Conservation (phyloP, 2,329 filamentous ascomycete genomes). For the Paecilomyces dactylethromorphus region DNA sequence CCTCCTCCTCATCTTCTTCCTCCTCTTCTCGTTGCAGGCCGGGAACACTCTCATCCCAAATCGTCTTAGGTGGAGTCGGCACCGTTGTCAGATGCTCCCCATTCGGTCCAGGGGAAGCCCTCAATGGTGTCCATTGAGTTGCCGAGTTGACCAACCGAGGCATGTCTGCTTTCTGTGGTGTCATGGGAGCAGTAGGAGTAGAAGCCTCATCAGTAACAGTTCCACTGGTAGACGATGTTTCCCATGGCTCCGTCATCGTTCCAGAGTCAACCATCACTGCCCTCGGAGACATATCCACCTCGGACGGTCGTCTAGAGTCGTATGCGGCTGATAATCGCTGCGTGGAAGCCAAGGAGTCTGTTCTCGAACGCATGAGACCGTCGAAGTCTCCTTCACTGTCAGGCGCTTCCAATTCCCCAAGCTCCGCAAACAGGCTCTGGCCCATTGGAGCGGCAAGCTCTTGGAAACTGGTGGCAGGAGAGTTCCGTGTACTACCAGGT, state of each 20-base stretch:
- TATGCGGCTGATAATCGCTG: slow-evolving; percentile 25
- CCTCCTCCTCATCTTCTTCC: slow-evolving; percentile 9
- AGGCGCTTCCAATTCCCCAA: slow-evolving; percentile 67
- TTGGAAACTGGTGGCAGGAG: slow-evolving; percentile 48
- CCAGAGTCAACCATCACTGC: slow-evolving; percentile 52
- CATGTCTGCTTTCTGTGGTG: slow-evolving; percentile 11
- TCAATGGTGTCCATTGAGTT: slow-evolving; percentile 38
- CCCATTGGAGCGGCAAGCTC: slow-evolving; percentile 45
- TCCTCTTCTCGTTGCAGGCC: slow-evolving; percentile 4
- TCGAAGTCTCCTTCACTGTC: slow-evolving; percentile 64
- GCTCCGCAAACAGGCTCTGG: slow-evolving; percentile 85
- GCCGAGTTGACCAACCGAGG: slow-evolving; percentile 30
- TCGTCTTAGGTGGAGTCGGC: slow-evolving; percentile 34
- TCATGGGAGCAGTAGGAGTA: slow-evolving; percentile 12
- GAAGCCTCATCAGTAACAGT: slow-evolving; percentile 15
- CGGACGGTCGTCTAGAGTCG: slow-evolving; percentile 26
- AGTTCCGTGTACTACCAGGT: slow-evolving; percentile 40
- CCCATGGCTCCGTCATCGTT: slow-evolving; percentile 58
- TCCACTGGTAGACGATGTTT: slow-evolving; percentile 23
- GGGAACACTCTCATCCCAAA: slow-evolving; percentile 27
- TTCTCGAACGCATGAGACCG: slow-evolving; percentile 28
- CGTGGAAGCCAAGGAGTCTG: slow-evolving; percentile 31
- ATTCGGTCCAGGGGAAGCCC: slow-evolving; percentile 12
- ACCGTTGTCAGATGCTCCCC: slow-evolving; percentile 23
- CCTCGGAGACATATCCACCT: slow-evolving; percentile 18